Evolutionary conservation across 495 filamentous ascomycete species (phyloP).

Genomic region (Sabuloglossum arenarium): DNA sequence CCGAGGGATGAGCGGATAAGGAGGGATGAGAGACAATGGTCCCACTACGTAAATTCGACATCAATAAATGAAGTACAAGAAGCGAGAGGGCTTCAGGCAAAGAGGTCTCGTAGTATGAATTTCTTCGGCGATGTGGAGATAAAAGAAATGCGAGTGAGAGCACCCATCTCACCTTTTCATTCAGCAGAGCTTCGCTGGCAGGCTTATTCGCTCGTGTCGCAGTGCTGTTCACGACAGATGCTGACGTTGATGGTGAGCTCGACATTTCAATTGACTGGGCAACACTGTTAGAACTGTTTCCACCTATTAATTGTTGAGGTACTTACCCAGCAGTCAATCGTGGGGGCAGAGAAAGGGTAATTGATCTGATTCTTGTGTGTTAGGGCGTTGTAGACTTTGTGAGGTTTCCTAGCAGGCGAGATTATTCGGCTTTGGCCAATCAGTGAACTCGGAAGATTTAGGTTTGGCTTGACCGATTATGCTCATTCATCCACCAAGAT

Average conservation of each 20-base stretch:
- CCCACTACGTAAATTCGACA: constrained; percentile 47
- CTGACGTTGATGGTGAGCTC: background rate
- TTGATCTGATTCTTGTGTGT: background rate
- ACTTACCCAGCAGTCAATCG: background rate
- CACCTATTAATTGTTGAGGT: background rate
- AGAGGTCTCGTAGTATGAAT: no score
- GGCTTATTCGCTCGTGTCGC: constrained; percentile 38
- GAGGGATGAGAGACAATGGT: constrained; percentile 88
- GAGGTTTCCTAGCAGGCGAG: background rate
- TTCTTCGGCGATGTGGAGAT: no score
- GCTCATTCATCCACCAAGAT: background rate
- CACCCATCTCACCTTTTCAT: constrained; percentile 57
- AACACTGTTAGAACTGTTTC: background rate
- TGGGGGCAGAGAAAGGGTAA: background rate
- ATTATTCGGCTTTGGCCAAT: background rate
- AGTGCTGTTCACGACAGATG: background rate
- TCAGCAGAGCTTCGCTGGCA: constrained; percentile 81
- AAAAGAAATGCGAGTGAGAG: background rate
- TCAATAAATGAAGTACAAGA: background rate
- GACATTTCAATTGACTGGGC: background rate
- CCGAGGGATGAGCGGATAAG: constrained; percentile 88
- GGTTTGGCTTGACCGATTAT: background rate
- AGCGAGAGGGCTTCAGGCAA: background rate
- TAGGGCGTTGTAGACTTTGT: background rate
- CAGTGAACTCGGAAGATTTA: background rate